Percentiles rank a stretch among this genome's conserved stretches.
Evolutionary conservation across 371 early-diverging fungal species (phyloP).

Genomic region (Lichtheimia ornata): DNA sequence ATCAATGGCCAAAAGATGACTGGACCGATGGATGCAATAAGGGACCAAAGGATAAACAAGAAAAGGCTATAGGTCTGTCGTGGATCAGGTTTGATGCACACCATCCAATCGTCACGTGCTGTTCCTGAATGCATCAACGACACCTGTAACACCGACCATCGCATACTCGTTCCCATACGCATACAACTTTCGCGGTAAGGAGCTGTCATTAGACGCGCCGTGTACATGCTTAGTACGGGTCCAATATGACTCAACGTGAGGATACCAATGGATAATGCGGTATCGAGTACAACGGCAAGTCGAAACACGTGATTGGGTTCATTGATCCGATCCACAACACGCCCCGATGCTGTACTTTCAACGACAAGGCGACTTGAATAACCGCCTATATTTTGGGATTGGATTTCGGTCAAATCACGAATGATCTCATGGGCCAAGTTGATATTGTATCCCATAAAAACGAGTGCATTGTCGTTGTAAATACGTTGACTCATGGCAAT

Average conservation of each 20-base stretch:
- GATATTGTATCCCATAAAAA: conserved; percentile 3
- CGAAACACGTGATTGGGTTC: not conserved
- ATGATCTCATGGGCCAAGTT: not conserved
- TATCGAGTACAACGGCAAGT: not conserved
- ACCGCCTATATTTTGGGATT: not conserved
- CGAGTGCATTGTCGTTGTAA: not conserved
- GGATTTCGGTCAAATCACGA: not conserved
- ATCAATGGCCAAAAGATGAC: not conserved
- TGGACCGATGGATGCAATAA: not conserved
- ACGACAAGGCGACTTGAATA: not conserved
- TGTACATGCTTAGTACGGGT: not conserved
- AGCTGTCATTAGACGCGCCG: not conserved
- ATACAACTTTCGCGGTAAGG: conserved; percentile 1
- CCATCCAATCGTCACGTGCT: conserved; percentile 4
- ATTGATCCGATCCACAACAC: not conserved
- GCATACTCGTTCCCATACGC: conserved; percentile 3
- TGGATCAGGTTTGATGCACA: not conserved
- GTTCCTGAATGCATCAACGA: not conserved
- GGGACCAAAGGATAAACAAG: not conserved
- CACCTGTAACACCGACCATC: not conserved
- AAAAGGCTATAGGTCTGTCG: not conserved
- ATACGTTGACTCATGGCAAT: not conserved
- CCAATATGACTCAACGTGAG: not conserved
- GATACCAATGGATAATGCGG: not conserved
- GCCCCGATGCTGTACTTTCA: not conserved